phyloP scores from a whole-genome alignment of 1,139 yeast species.

The Suhomyces yuchorum region DNA sequence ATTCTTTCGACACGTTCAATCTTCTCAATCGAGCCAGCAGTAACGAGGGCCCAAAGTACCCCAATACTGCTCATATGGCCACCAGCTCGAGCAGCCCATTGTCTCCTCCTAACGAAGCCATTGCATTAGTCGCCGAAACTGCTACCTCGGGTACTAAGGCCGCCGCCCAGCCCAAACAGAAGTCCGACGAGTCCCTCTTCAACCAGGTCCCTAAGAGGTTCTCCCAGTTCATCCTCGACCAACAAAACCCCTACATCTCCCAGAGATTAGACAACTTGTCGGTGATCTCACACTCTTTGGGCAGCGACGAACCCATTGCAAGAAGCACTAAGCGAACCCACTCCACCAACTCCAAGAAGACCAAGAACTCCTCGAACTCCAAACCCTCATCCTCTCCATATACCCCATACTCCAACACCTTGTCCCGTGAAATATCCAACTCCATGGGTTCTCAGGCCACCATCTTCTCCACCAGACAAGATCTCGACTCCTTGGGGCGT shows the following conservation, averaged over 20 bases:
- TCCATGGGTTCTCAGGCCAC: constrained; percentile 51
- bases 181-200: constrained; percentile 15
- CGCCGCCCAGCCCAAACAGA: not conserved
- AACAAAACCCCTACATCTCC: constrained; percentile 31
- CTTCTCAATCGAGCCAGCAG: constrained; percentile 23
- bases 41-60: constrained; percentile 24
- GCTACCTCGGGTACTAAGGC: not conserved
- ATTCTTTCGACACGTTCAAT: constrained; percentile 38
- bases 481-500: constrained; percentile 8
- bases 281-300: constrained; percentile 27
- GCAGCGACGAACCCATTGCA: constrained; percentile 20
- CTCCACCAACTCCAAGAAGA: constrained; percentile 11
- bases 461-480: constrained; percentile 44
- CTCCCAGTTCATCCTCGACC: constrained; percentile 45
- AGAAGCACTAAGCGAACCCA: constrained; percentile 10
- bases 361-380: constrained; percentile 11
- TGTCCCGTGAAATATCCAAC: constrained; percentile 33
- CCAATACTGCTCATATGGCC: constrained; percentile 28
- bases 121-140: not conserved
- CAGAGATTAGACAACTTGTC: constrained; percentile 32
- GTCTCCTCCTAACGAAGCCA: not conserved
- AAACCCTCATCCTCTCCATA: constrained; percentile 11
- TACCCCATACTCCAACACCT: constrained; percentile 11
- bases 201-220: constrained; percentile 46
- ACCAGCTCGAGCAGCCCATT: constrained; percentile 10